phyloP scores from a whole-genome alignment of 768 basidiomycete species.

The Tylopilus rubrobrunneus region DNA sequence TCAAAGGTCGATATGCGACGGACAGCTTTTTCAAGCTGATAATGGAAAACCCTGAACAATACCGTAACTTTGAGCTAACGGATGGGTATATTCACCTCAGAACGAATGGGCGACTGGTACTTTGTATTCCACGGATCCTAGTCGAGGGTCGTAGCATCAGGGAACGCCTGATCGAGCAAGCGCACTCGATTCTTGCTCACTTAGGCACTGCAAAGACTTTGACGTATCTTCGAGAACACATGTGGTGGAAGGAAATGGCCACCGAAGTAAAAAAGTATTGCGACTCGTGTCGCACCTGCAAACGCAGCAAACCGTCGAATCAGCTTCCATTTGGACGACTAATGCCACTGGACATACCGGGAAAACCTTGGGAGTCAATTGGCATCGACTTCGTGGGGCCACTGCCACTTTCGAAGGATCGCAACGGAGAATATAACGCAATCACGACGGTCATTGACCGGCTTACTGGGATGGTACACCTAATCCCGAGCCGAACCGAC shows the following conservation, averaged over 20 bases:
- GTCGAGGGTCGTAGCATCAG: conserved; percentile 13
- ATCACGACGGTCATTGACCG: conserved; percentile 23
- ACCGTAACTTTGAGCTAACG: too few relatives aligned
- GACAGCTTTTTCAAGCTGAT: too few relatives aligned
- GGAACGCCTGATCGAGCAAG: conserved; percentile 35
- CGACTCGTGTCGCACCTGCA: background rate
- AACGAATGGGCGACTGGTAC: too few relatives aligned
- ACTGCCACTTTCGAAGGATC: conserved; percentile 22
- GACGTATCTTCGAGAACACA: conserved; percentile 4
- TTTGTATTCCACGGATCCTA: background rate
- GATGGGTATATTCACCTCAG: too few relatives aligned
- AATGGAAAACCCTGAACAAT: too few relatives aligned
- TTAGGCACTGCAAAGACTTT: conserved; percentile 35
- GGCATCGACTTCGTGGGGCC: conserved; percentile 35
- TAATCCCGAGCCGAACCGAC: too few relatives aligned
- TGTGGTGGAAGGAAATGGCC: conserved; percentile 36
- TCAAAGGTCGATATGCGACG: too few relatives aligned
- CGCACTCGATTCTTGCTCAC: conserved; percentile 39
- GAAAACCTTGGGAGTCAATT: conserved; percentile 19
- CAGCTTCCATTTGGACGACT: conserved; percentile 29
- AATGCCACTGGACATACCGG: conserved; percentile 24
- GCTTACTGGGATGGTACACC: conserved; percentile 22
- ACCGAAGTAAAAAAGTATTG: conserved; percentile 15
- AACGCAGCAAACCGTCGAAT: conserved; percentile 13
- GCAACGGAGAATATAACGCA: conserved; percentile 21